These are phyloP conservation scores for Penicillium decumbens DNA, from an alignment of 2,329 filamentous ascomycete species.

Conservation along the genomic window DNA sequence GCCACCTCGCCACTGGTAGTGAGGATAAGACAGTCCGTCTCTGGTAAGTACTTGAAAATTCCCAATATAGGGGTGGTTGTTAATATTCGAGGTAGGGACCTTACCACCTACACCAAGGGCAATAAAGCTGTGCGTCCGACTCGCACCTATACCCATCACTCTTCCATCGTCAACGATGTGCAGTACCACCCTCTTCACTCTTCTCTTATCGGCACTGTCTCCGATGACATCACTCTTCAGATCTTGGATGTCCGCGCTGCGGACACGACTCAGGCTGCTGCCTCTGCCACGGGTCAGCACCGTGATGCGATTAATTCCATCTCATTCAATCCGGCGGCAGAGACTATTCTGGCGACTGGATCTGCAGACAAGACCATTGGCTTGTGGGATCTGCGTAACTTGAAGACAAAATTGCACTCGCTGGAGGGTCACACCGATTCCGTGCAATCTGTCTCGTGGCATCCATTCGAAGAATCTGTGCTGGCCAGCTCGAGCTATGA, in stretches of 20 bases:
- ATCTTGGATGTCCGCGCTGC: slow-evolving; percentile 77
- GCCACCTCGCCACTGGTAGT: slow-evolving; percentile 81
- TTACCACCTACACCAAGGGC: slow-evolving; percentile 67
- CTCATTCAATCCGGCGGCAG: slow-evolving; percentile 87
- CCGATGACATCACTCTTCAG: slow-evolving; percentile 89
- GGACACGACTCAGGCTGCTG: slow-evolving; percentile 62
- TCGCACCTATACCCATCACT: slow-evolving; percentile 80
- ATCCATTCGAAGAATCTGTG: slow-evolving; percentile 83
- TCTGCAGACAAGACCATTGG: slow-evolving; percentile 94
- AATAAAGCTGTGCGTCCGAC: slow-evolving; percentile 66
- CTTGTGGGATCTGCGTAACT: slow-evolving; percentile 89
- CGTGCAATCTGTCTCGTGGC: slow-evolving; percentile 90
- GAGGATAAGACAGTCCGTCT: slow-evolving; percentile 88
- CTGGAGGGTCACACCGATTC: slow-evolving; percentile 83
- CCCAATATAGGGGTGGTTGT: neutral
- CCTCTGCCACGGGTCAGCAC: slow-evolving; percentile 69
- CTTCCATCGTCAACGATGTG: slow-evolving; percentile 90
- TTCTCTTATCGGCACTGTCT: slow-evolving; percentile 84
- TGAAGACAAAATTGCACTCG: slow-evolving; percentile 83
- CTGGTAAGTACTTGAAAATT: slow-evolving; percentile 56
- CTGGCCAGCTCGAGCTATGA: slow-evolving; percentile 91
- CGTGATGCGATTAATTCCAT: slow-evolving; percentile 92
- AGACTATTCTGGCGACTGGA: slow-evolving; percentile 84
- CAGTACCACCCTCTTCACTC: slow-evolving; percentile 87
- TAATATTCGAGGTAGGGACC: slow-evolving; percentile 56